These are phyloP conservation scores for Scheffersomyces titani DNA, from an alignment of 1,139 yeast genomes.

Conservation along the genomic window DNA sequence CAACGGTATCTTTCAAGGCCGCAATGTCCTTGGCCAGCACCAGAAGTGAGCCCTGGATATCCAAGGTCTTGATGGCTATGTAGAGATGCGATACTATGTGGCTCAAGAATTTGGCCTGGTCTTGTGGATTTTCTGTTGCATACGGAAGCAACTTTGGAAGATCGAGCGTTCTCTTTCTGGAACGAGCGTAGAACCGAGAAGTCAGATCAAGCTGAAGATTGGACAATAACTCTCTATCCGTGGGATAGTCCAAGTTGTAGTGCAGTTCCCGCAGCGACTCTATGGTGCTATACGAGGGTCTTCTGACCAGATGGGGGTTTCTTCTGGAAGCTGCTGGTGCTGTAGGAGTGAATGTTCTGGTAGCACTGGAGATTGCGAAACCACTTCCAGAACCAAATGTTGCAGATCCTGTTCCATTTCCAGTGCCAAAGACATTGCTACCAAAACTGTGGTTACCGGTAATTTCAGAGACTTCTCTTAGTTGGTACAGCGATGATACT, in stretches of 20 bases:
- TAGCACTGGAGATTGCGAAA: neutral
- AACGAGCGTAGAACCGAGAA: slow-evolving; percentile 60
- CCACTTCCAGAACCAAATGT: slow-evolving; percentile 3
- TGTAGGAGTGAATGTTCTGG: slow-evolving; percentile 29
- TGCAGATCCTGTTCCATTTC: slow-evolving; percentile 1
- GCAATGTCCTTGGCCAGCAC: slow-evolving; percentile 66
- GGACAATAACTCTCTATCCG: slow-evolving; percentile 41
- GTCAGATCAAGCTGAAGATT: slow-evolving; percentile 46
- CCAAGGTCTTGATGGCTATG: slow-evolving; percentile 74
- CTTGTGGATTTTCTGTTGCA: slow-evolving; percentile 64
- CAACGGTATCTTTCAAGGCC: slow-evolving; percentile 26
- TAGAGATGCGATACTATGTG: slow-evolving; percentile 80
- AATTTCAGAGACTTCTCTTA: neutral
- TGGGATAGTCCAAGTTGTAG: slow-evolving; percentile 63
- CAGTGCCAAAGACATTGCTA: slow-evolving; percentile 8
- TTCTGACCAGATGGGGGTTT: slow-evolving; percentile 15
- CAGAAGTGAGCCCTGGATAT: slow-evolving; percentile 71
- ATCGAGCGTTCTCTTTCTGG: slow-evolving; percentile 53
- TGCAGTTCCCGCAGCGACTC: slow-evolving; percentile 41
- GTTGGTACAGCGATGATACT: slow-evolving; percentile 6
- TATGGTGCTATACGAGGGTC: slow-evolving; percentile 39
- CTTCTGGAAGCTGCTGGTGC: slow-evolving; percentile 21
- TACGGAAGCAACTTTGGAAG: slow-evolving; percentile 75
- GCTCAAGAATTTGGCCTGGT: slow-evolving; percentile 72
- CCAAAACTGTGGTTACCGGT: neutral